Percentiles rank a stretch among this genome's conserved stretches.
phyloP scores from a whole-genome alignment of 2,329 filamentous ascomycete species.

The Lachnellula hyalina region DNA sequence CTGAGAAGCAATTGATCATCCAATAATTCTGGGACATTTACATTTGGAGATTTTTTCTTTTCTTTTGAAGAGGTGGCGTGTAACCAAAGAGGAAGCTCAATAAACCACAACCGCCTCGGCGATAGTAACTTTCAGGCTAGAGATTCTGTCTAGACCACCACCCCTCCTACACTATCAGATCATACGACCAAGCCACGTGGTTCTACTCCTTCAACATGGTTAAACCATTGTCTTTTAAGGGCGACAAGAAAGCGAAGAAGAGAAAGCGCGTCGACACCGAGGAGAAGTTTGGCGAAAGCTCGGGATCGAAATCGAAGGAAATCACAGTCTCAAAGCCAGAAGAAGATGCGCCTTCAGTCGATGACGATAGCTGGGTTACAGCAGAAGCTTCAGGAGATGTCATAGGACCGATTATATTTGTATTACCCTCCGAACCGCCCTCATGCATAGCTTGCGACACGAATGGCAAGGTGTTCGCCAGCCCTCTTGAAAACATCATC shows the following conservation, averaged over 20 bases:
- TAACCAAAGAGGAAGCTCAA: background rate
- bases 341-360: constrained; percentile 26
- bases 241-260: constrained; percentile 93
- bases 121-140: background rate
- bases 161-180: background rate
- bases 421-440: constrained; percentile 68
- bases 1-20: no score
- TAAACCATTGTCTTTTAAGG: constrained; percentile 90
- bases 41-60: background rate
- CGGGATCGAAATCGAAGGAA: constrained; percentile 21
- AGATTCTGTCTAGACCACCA: background rate
- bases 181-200: background rate
- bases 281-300: constrained; percentile 32
- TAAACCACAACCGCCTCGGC: background rate
- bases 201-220: constrained; percentile 53
- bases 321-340: constrained; percentile 12
- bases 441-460: constrained; percentile 80
- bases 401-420: constrained; percentile 74
- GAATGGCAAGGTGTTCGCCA: constrained; percentile 78
- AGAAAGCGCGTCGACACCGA: constrained; percentile 64
- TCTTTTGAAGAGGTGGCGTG: background rate
- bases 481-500: constrained; percentile 79
- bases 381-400: constrained; percentile 72
- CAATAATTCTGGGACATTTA: background rate
- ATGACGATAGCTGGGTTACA: constrained; percentile 88